Evolutionary conservation across 192 early-diverging fungal species (phyloP).

Genomic region (Linnemannia exigua): DNA sequence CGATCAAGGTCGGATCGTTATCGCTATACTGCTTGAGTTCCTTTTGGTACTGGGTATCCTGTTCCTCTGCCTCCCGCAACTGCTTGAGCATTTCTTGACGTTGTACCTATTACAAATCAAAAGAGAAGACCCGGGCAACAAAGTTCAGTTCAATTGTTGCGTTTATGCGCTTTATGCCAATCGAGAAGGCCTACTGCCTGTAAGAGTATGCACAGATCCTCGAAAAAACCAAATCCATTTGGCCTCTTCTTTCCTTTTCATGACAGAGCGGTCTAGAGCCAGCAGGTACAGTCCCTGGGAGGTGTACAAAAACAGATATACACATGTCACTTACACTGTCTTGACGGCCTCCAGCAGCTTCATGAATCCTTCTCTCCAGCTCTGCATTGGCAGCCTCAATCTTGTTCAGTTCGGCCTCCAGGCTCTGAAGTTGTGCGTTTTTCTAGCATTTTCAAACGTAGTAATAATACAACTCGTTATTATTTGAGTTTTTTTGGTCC

Average conservation of each 20-base stretch:
- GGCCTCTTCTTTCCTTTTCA: not conserved
- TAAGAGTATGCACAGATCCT: not conserved
- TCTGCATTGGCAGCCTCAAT: slow-evolving; percentile 61
- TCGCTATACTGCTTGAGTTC: slow-evolving; percentile 80
- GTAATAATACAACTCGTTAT: not conserved
- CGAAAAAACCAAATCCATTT: not conserved
- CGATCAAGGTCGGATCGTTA: slow-evolving; percentile 81
- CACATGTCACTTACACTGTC: slow-evolving; percentile 65
- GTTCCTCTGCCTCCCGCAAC: slow-evolving; percentile 65
- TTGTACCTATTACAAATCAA: slow-evolving; percentile 62
- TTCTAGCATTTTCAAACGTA: slow-evolving; percentile 51
- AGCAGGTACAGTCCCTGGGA: not conserved
- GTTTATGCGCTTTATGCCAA: not conserved
- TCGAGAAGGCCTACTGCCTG: not conserved
- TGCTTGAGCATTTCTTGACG: slow-evolving; percentile 65
- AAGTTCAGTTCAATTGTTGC: not conserved
- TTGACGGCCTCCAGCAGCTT: slow-evolving; percentile 73
- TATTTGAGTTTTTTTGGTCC: not conserved
- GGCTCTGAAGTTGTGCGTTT: slow-evolving; percentile 63
- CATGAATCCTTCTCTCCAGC: slow-evolving; percentile 59
- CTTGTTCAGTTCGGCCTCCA: slow-evolving; percentile 65
- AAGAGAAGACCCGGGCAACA: not conserved
- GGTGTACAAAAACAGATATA: not conserved
- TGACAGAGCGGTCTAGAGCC: not conserved
- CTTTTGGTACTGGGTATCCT: slow-evolving; percentile 54